Evolutionary conservation across 441 rosid genomes (phyloP).

Genomic region (Dalechampia spathulata): DNA sequence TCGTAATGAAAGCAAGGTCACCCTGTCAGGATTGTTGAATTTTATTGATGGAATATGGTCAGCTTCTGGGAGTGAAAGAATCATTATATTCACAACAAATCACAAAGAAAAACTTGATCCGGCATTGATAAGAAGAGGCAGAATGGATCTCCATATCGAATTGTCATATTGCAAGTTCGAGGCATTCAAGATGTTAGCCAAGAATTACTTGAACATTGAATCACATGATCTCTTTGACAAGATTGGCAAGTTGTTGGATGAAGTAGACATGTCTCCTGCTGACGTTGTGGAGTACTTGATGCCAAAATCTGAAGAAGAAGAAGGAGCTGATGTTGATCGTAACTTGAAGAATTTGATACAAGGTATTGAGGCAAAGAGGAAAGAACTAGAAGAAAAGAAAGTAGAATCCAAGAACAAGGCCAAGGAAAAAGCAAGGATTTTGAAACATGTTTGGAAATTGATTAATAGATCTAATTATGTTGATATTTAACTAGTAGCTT

Average conservation of each 20-base stretch:
- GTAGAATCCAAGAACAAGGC: neutral
- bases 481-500: no score
- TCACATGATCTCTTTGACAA: neutral
- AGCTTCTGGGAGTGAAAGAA: neutral
- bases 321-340: neutral
- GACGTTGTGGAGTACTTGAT: neutral
- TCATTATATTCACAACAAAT: neutral
- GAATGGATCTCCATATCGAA: neutral
- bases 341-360: neutral
- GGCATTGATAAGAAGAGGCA: neutral
- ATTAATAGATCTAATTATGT: no score
- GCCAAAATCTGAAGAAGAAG: neutral
- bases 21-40: neutral
- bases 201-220: slow-evolving; percentile 2
- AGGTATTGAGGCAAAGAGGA: neutral
- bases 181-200: neutral
- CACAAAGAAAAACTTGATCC: neutral
- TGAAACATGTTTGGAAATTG: no score
- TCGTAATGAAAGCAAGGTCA: neutral
- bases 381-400: neutral
- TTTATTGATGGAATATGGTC: neutral
- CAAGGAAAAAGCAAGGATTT: neutral
- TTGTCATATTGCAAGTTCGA: neutral
- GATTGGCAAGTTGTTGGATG: neutral
- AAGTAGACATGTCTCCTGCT: neutral